Evolutionary conservation across 306 rosid genomes (phyloP), one percentile per base, ranked within the genome.

Genomic region (Lathyrus tuberosus): DNA sequence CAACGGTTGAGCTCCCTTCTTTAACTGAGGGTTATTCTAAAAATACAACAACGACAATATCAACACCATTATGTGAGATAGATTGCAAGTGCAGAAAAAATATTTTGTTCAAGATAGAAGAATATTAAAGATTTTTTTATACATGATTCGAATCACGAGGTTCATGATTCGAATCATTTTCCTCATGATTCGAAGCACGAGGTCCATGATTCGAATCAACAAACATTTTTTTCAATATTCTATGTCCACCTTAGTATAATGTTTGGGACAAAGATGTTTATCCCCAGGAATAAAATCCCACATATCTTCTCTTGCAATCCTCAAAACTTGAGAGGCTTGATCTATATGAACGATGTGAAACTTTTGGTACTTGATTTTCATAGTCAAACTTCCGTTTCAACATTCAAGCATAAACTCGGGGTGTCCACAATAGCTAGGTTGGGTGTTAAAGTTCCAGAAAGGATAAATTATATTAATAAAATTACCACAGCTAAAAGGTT

Each of bases 241-340:
- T 72, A 86, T 52, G 6, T 13, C 40, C 20, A 74, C 44, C 54
- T 59, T 44, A 4, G 14, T 44, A 22, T 41, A 58, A 0, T 43
- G 4, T 0, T 37, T 10, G 0, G 83, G 24, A 77, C 84, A 81
- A 28, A 8, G n/a, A 30, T 5, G 0, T 10, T 0, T 22, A 11
- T 3, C 26, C 4, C 2, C n/a, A 4, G 0, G 14, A 12, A 17
- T 41, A 73, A 6, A 65, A 8, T 22, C 42, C 74, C 5, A 76
- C 12, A 81, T 62, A 64, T 86, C 87, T 56, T 11, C 4, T 26
- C 78, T 83, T 6, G 79, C 70, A 28, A 80, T 70, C 38, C 13
- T 69, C 46, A 80, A 35, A 49, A 40, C 16, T 20, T 12, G 62
- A n/a, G 65, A 2, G 2, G 17, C 17, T n/a, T 3, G 40, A 54